phyloP scores from a whole-genome alignment of 352 stramenopile genomes.

The Phytophthora meadii region DNA sequence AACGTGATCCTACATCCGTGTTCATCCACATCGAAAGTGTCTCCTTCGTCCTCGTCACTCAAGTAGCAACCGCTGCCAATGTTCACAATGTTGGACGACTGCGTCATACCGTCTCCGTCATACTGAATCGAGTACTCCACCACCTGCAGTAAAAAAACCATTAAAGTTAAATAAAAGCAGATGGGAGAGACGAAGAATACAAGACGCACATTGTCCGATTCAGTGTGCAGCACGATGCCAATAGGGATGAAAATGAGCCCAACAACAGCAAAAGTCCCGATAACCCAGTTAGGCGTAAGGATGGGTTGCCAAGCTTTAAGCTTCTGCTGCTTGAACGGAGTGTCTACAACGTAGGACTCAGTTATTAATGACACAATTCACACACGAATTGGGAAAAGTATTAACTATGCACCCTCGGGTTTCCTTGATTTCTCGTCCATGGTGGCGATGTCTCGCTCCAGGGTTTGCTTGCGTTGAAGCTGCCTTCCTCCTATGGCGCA shows the following conservation, averaged over 20 bases:
- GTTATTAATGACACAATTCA: neutral
- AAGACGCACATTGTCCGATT: slow-evolving; percentile 80
- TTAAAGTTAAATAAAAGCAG: slow-evolving; percentile 2
- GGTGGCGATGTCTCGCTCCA: slow-evolving; percentile 31
- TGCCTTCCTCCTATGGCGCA: slow-evolving; percentile 31
- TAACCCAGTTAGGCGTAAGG: slow-evolving; percentile 96
- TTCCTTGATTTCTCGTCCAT: slow-evolving; percentile 91
- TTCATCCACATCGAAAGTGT: slow-evolving; percentile 64
- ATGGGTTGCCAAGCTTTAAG: slow-evolving; percentile 97
- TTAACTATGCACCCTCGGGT: slow-evolving; percentile 64
- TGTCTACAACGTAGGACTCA: slow-evolving; percentile 51
- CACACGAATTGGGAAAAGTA: neutral
- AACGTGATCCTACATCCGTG: slow-evolving; percentile 89
- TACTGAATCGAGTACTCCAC: slow-evolving; percentile 93
- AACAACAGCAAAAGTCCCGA: slow-evolving; percentile 94
- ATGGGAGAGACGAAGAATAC: slow-evolving; percentile 4
- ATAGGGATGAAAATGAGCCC: slow-evolving; percentile 96
- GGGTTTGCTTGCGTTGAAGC: slow-evolving; percentile 33
- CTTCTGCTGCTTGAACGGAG: slow-evolving; percentile 91
- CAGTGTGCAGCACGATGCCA: slow-evolving; percentile 89
- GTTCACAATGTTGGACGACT: slow-evolving; percentile 66
- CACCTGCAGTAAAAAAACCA: slow-evolving; percentile 48
- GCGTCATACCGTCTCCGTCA: slow-evolving; percentile 69
- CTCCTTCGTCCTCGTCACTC: slow-evolving; percentile 60
- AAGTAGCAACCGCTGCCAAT: slow-evolving; percentile 72